Percentiles rank a stretch among this genome's conserved stretches.
Evolutionary conservation across 2,329 filamentous ascomycete genomes (phyloP).

Genomic region (Cladorrhinum sp.): DNA sequence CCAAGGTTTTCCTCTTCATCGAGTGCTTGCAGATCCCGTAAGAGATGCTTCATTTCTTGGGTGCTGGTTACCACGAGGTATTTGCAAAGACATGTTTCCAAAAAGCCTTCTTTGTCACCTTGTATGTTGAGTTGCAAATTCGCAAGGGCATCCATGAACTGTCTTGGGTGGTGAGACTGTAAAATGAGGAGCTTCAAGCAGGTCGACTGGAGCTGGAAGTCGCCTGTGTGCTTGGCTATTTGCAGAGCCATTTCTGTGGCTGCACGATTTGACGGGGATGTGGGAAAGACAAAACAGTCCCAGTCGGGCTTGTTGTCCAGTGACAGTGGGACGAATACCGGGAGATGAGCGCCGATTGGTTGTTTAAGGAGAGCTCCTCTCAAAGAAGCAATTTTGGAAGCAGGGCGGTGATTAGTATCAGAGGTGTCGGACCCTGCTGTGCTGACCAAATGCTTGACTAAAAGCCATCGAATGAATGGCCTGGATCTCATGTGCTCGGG

Average conservation of each 20-base stretch:
- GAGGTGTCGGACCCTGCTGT: neutral
- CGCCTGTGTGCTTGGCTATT: slow-evolving; percentile 14
- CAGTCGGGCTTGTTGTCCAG: slow-evolving; percentile 16
- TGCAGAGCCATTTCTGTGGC: slow-evolving; percentile 6
- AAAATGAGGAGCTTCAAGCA: slow-evolving; percentile 19
- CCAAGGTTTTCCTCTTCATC: slow-evolving; percentile 1
- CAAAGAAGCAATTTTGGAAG: neutral
- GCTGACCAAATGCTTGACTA: neutral
- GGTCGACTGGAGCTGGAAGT: slow-evolving; percentile 15
- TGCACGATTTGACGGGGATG: neutral
- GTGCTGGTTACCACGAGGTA: slow-evolving; percentile 9
- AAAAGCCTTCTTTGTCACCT: slow-evolving; percentile 21
- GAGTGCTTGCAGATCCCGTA: neutral
- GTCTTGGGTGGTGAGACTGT: slow-evolving; percentile 13
- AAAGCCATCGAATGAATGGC: neutral
- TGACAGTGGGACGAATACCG: slow-evolving; percentile 18
- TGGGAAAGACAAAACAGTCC: slow-evolving; percentile 12
- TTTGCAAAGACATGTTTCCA: slow-evolving; percentile 20
- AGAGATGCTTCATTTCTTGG: slow-evolving; percentile 15
- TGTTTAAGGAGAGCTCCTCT: slow-evolving; percentile 4
- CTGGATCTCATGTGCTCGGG: neutral
- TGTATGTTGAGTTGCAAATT: slow-evolving; percentile 17
- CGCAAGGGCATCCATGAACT: slow-evolving; percentile 12
- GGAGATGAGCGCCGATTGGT: slow-evolving; percentile 8
- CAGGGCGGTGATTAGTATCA: no score